Conservation (phyloP, 345 rosid genomes). For the Cardamine chenopodiifolia region DNA sequence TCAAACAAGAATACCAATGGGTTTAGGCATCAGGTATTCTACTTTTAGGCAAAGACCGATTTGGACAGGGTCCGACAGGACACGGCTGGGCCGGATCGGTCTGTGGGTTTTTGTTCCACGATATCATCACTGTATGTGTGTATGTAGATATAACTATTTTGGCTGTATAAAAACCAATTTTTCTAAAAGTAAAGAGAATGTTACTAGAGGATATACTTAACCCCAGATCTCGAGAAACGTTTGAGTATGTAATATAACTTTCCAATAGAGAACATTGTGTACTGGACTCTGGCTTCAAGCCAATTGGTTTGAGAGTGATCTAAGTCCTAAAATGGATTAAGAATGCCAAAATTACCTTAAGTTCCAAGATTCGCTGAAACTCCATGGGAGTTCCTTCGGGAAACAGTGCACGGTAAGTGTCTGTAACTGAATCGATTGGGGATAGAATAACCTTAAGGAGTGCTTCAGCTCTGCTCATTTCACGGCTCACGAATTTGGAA, state of each 20-base stretch:
- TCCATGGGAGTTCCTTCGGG: conserved; percentile 99
- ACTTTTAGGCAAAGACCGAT: background rate
- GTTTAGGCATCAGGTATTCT: background rate
- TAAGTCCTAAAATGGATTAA: background rate
- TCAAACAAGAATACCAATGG: conserved; percentile 10
- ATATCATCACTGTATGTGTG: background rate
- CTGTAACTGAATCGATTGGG: conserved; percentile 95
- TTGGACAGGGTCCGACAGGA: background rate
- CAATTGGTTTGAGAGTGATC: background rate
- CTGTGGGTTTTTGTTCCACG: background rate
- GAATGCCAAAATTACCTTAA: conserved; percentile 55
- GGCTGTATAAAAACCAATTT: background rate
- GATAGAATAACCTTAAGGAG: conserved; percentile 97
- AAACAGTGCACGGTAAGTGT: conserved; percentile 90
- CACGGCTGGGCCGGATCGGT: background rate
- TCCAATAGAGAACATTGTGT: conserved; percentile 8
- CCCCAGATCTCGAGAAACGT: background rate
- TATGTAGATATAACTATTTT: background rate
- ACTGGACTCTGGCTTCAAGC: background rate
- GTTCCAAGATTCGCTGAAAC: conserved; percentile 97
- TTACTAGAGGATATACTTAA: background rate
- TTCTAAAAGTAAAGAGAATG: background rate
- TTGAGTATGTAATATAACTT: background rate
- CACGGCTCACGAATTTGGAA: conserved; percentile 93
- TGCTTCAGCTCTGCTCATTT: conserved; percentile 99